These are phyloP conservation scores for Phlebopus sp. DNA, from an alignment of 1,284 basidiomycete genomes.

Conservation along the genomic window DNA sequence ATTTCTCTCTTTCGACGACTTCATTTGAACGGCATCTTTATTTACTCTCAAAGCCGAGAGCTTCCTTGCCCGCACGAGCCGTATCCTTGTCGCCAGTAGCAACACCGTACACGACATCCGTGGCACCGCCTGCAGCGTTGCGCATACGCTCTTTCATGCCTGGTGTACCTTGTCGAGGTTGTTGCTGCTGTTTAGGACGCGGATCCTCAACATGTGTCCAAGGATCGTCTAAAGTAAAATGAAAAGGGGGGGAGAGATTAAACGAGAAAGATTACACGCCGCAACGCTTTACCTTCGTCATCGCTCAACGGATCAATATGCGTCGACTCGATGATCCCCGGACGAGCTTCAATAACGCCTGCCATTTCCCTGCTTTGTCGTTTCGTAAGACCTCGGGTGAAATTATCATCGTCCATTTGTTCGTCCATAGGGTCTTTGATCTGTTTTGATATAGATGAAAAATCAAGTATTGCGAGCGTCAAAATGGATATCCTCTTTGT, in stretches of 20 bases:
- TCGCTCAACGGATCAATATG: conserved; percentile 51
- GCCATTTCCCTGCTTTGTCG: conserved; percentile 39
- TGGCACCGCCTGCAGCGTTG: conserved; percentile 34
- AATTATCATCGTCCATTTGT: conserved; percentile 40
- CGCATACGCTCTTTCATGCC: conserved; percentile 21
- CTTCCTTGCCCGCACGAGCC: conserved; percentile 36
- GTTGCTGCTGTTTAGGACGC: too few relatives aligned
- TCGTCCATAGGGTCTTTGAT: conserved; percentile 40
- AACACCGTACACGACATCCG: conserved; percentile 39
- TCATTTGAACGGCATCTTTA: too few relatives aligned
- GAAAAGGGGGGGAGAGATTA: too few relatives aligned
- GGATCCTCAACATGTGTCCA: conserved; percentile 32
- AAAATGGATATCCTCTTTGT: too few relatives aligned
- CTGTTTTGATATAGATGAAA: conserved; percentile 21
- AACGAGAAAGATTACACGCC: too few relatives aligned
- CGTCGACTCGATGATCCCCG: conserved; percentile 51
- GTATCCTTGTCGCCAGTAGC: conserved; percentile 37
- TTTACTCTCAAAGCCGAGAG: conserved; percentile 3
- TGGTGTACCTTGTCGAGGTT: background rate
- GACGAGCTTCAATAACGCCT: conserved; percentile 48
- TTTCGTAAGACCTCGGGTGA: conserved; percentile 29
- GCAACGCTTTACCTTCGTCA: conserved; percentile 39
- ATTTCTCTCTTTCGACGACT: too few relatives aligned
- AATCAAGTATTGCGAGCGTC: conserved; percentile 13
- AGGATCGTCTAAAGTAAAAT: conserved; percentile 36